Evolutionary conservation across 148 eudicot genomes (phyloP).

Genomic region (Rhododendron mucronatum): DNA sequence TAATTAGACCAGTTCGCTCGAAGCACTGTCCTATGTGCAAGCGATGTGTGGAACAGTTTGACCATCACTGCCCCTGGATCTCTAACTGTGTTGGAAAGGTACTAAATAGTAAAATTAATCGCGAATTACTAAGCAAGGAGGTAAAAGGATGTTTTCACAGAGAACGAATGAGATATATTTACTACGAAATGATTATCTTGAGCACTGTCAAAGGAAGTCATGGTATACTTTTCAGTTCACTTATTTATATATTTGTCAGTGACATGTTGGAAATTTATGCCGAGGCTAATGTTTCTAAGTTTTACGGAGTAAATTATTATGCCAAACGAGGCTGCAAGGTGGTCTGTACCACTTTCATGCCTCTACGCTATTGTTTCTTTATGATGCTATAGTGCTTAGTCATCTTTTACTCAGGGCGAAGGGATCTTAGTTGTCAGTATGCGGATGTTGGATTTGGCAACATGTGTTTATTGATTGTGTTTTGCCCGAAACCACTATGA

Average conservation of each 20-base stretch:
- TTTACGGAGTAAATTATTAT: not conserved
- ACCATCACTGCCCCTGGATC: constrained; percentile 98
- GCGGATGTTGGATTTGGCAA: not conserved
- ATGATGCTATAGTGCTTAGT: not conserved
- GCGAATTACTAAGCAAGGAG: not conserved
- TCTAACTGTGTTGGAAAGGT: constrained; percentile 99
- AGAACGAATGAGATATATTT: not conserved
- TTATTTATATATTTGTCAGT: not conserved
- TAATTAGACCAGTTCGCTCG: constrained; percentile 63
- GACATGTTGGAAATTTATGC: not conserved
- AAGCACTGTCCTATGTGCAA: constrained; percentile 95
- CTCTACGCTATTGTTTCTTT: not conserved
- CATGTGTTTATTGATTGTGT: not conserved
- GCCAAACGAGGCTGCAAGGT: not conserved
- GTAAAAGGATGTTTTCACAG: not conserved
- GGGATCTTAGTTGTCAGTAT: not conserved
- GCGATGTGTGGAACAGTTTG: constrained; percentile 59
- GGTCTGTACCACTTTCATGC: not conserved
- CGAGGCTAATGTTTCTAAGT: not conserved
- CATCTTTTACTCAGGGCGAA: not conserved
- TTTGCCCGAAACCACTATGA: not conserved
- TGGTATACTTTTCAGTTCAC: not conserved
- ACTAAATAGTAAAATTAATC: not conserved
- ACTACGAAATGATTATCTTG: not conserved
- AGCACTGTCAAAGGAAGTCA: not conserved